These are phyloP conservation scores for Trichocomaceae sp. DNA, from an alignment of 2,329 filamentous ascomycete genomes.

Conservation along the genomic window DNA sequence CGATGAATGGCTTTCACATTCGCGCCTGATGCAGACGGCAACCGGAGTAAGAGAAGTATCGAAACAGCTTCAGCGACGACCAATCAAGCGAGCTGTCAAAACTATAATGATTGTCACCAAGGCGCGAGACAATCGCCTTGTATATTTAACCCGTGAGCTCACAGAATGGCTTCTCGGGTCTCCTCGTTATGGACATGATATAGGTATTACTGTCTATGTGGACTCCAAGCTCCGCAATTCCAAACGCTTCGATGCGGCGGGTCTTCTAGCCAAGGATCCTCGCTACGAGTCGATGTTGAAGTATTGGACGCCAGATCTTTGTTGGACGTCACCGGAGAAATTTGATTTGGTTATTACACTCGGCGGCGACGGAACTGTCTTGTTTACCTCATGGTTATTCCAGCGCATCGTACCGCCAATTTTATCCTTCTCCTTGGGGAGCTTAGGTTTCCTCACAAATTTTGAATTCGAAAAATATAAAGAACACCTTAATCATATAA, in stretches of 20 bases:
- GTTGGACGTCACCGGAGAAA: conserved; percentile 86
- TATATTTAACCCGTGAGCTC: conserved; percentile 80
- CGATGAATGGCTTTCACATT: conserved; percentile 84
- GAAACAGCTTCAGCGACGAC: conserved; percentile 84
- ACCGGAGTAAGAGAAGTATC: conserved; percentile 92
- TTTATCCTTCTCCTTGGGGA: conserved; percentile 84
- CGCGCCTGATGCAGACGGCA: conserved; percentile 87
- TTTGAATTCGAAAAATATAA: conserved; percentile 92
- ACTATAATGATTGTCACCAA: conserved; percentile 99
- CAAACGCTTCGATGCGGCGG: conserved; percentile 74
- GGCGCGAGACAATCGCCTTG: conserved; percentile 87
- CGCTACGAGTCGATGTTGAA: conserved; percentile 77
- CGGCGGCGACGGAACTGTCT: conserved; percentile 91
- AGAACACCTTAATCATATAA: conserved; percentile 75
- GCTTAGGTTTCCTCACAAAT: conserved; percentile 90
- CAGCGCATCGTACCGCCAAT: conserved; percentile 92
- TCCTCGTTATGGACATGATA: conserved; percentile 77
- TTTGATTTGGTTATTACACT: conserved; percentile 93
- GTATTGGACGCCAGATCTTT: conserved; percentile 95
- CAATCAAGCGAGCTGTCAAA: conserved; percentile 82
- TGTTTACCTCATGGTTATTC: conserved; percentile 95
- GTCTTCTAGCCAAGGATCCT: conserved; percentile 65
- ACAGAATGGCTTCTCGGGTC: conserved; percentile 82
- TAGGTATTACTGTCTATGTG: conserved; percentile 98
- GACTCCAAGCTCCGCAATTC: conserved; percentile 87